phyloP scores from a whole-genome alignment of 2,329 filamentous ascomycete genomes.

The Hypoxylon sp. region DNA sequence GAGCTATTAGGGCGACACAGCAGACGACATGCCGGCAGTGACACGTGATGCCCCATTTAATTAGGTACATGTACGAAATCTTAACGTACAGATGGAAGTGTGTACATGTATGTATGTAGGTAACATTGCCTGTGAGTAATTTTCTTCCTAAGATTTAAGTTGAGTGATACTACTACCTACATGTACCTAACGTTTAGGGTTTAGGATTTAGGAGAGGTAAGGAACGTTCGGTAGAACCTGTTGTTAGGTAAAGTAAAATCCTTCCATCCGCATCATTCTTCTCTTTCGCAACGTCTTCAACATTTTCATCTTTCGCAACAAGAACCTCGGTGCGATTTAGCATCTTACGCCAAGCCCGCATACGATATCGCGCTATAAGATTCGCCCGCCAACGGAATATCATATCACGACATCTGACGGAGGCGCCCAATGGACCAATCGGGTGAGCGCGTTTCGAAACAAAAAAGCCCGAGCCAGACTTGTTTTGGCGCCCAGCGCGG shows the following conservation, averaged over 20 bases:
- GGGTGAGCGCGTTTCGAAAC: conserved; percentile 49
- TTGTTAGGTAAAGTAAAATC: not conserved
- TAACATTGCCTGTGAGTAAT: not conserved
- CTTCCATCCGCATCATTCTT: not conserved
- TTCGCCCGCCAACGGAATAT: conserved; percentile 43
- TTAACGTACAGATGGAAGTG: too few species aligned
- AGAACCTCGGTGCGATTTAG: not conserved
- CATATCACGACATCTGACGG: conserved; percentile 48
- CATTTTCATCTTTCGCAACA: too few species aligned
- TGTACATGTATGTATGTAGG: not conserved
- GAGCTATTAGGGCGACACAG: conserved; percentile 36
- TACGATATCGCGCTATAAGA: conserved; percentile 45
- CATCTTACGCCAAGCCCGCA: conserved; percentile 37
- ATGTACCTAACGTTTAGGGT: too few species aligned
- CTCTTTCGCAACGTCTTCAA: too few species aligned
- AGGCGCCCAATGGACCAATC: conserved; percentile 47
- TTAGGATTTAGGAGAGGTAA: too few species aligned
- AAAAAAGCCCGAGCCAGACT: conserved; percentile 41
- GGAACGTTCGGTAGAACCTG: not conserved
- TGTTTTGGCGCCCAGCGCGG: conserved; percentile 46
- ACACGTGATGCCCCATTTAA: conserved; percentile 41
- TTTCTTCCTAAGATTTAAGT: too few species aligned
- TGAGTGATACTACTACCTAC: too few species aligned
- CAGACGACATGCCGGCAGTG: conserved; percentile 34
- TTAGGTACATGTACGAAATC: not conserved